These are phyloP conservation scores for Dioszegia aurantiaca DNA, from an alignment of 768 basidiomycete species.

Conservation along the genomic window DNA sequence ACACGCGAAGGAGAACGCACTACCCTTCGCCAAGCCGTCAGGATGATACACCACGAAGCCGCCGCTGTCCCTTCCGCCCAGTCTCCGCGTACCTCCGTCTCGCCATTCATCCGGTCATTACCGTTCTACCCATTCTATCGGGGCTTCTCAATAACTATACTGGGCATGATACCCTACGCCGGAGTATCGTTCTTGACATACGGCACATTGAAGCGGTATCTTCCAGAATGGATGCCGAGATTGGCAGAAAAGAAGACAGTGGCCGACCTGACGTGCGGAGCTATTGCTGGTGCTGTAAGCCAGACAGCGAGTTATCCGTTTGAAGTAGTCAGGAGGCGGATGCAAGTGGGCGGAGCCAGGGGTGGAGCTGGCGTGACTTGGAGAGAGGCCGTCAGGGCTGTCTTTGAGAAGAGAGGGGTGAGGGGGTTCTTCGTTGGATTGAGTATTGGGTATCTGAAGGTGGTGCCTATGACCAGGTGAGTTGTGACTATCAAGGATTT, in stretches of 20 bases:
- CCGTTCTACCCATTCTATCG: constrained; percentile 75
- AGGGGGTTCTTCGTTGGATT: constrained; percentile 88
- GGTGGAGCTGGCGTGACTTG: constrained; percentile 66
- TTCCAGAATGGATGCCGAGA: constrained; percentile 48
- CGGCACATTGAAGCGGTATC: constrained; percentile 63
- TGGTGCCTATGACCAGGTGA: constrained; percentile 80
- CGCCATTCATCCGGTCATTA: constrained; percentile 43
- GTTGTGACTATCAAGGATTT: constrained; percentile 4
- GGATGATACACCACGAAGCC: constrained; percentile 66
- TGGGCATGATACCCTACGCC: constrained; percentile 92
- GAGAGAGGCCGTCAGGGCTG: constrained; percentile 68
- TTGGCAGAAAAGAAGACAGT: constrained; percentile 54
- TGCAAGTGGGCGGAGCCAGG: constrained; percentile 90
- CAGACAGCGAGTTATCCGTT: constrained; percentile 94
- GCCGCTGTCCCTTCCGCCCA: constrained; percentile 19
- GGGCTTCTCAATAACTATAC: constrained; percentile 87
- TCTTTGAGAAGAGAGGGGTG: constrained; percentile 71
- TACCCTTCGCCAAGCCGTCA: constrained; percentile 58
- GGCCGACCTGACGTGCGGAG: constrained; percentile 78
- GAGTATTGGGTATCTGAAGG: constrained; percentile 86
- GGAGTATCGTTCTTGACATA: constrained; percentile 92
- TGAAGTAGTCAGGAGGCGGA: constrained; percentile 82
- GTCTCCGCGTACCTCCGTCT: constrained; percentile 34
- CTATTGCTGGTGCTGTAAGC: constrained; percentile 74
- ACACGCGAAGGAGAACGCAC: constrained; percentile 56